Percentiles rank a stretch among this genome's conserved stretches.
Conservation (phyloP, 208 protist species). For the Trypanosomatidae sp. region DNA sequence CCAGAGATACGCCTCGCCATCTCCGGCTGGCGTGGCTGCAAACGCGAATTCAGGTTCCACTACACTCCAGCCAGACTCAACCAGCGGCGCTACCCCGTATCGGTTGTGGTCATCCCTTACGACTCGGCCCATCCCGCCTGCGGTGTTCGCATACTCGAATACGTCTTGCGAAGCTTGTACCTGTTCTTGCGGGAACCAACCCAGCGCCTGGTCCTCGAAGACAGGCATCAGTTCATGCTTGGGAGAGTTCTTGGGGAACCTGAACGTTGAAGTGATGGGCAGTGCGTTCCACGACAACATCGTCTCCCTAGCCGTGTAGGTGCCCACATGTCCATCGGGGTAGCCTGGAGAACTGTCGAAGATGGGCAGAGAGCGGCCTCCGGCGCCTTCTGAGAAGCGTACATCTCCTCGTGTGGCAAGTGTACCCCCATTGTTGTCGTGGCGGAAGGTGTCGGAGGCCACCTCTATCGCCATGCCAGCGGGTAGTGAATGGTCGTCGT, state of each 20-base stretch:
- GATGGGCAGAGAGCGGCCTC: neutral
- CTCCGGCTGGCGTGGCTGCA: neutral
- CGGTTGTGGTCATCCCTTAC: neutral
- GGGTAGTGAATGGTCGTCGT: neutral
- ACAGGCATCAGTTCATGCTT: neutral
- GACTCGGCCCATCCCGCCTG: neutral
- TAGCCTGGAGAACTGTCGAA: neutral
- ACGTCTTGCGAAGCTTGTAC: neutral
- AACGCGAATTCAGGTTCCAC: neutral
- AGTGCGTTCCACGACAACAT: neutral
- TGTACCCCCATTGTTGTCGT: neutral
- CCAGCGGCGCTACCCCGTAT: neutral
- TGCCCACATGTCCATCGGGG: neutral
- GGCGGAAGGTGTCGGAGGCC: neutral
- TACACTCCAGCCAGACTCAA: neutral
- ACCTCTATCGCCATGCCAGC: conserved; percentile 2
- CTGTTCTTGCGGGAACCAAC: neutral
- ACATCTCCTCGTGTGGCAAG: neutral
- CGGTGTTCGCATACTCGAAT: neutral
- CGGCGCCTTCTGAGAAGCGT: neutral
- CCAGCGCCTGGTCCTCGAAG: conserved; percentile 13
- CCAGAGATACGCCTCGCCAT: neutral
- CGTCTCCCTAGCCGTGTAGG: neutral
- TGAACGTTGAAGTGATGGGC: neutral
- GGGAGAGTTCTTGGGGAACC: neutral